phyloP scores from a whole-genome alignment of 202 grass and related monocot species.

The Digitaria exilis region DNA sequence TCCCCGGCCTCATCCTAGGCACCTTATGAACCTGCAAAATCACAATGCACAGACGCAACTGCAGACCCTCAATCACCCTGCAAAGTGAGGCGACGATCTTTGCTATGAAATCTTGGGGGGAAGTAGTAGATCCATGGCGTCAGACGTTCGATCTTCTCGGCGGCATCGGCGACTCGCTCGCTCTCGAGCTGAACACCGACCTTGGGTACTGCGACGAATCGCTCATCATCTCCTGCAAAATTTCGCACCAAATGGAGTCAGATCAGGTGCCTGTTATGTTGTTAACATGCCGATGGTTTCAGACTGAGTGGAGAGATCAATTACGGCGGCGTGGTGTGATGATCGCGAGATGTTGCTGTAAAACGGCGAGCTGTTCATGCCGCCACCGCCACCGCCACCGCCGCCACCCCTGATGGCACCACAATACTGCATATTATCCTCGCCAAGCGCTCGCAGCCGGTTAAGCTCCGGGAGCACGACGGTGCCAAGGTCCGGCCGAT shows the following conservation, averaged over 20 bases:
- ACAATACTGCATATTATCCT: constrained; percentile 65
- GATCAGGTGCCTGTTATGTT: too few relatives aligned
- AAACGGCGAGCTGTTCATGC: constrained; percentile 47
- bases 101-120: not conserved
- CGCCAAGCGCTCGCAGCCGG: constrained; percentile 56
- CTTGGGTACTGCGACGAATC: constrained; percentile 40
- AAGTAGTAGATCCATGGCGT: not conserved
- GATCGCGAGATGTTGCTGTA: constrained; percentile 26
- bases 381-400: too few relatives aligned
- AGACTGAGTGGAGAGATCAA: not conserved
- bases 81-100: not conserved
- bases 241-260: not conserved
- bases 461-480: constrained; percentile 79
- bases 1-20: constrained; percentile 6
- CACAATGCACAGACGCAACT: not conserved
- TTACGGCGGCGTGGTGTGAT: constrained; percentile 40
- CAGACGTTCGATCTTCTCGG: constrained; percentile 41
- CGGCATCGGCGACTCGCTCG: constrained; percentile 40
- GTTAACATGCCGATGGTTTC: not conserved
- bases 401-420: constrained; percentile 33
- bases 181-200: constrained; percentile 53
- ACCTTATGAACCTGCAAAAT: constrained; percentile 10
- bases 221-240: constrained; percentile 40
- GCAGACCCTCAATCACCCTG: not conserved
- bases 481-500: constrained; percentile 66